Evolutionary conservation across 2,329 filamentous ascomycete genomes (phyloP).

Genomic region (Apiospora aurea): DNA sequence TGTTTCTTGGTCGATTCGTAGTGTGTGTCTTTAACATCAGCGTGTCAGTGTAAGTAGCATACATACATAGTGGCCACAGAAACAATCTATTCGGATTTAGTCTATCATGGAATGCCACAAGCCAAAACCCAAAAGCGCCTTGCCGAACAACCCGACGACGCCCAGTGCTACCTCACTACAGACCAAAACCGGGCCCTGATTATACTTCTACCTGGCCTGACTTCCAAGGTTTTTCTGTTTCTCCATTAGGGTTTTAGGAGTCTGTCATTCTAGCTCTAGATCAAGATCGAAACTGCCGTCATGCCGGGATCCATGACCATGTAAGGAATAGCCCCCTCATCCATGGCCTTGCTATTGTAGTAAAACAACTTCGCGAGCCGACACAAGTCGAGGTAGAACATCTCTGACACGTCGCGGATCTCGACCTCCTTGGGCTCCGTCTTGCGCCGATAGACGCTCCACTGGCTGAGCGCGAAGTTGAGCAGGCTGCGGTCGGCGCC

Average conservation of each 20-base stretch:
- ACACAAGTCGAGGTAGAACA: constrained; percentile 40
- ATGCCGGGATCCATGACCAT: constrained; percentile 47
- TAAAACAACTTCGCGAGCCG: constrained; percentile 40
- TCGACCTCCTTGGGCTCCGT: constrained; percentile 32
- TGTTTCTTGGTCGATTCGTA: no score
- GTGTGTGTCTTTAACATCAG: no score
- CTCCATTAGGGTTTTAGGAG: neutral
- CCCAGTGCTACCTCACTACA: neutral
- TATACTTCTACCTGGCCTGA: no score
- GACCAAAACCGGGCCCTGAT: neutral
- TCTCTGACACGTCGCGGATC: constrained; percentile 37
- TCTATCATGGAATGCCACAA: neutral
- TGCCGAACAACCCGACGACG: neutral
- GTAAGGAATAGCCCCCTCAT: constrained; percentile 45
- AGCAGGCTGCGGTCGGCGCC: constrained; percentile 48
- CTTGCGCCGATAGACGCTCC: constrained; percentile 39
- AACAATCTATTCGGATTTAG: no score
- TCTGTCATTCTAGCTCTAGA: constrained; percentile 20
- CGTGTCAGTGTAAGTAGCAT: neutral
- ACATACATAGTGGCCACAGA: neutral
- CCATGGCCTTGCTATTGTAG: constrained; percentile 43
- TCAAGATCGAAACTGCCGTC: constrained; percentile 47
- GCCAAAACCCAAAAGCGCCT: neutral
- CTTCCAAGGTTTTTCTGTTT: no score
- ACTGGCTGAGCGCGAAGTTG: constrained; percentile 49